Conservation (phyloP, 2,329 filamentous ascomycete genomes). For the Ophiostoma triangulosporum region DNA sequence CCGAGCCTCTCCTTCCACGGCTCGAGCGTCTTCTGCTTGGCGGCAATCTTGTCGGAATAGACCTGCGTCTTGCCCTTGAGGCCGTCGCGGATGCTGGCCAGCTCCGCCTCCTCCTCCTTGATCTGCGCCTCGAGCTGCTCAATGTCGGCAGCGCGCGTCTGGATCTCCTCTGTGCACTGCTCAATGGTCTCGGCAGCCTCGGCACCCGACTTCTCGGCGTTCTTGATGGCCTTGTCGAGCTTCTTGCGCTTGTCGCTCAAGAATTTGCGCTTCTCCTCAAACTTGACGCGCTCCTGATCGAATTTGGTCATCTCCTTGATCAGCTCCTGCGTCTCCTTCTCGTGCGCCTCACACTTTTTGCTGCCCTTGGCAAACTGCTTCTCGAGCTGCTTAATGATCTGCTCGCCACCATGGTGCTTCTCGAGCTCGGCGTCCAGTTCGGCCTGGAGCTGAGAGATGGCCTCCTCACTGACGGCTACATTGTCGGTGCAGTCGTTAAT, state of each 20-base stretch:
- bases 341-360: constrained; percentile 70
- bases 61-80: constrained; percentile 93
- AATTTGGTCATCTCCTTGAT: constrained; percentile 82
- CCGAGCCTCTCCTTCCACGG: constrained; percentile 97
- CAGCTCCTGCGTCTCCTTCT: constrained; percentile 67
- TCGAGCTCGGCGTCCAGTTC: constrained; percentile 78
- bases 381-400: constrained; percentile 79
- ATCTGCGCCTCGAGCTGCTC: constrained; percentile 62
- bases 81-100: constrained; percentile 68
- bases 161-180: constrained; percentile 65
- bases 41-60: constrained; percentile 82
- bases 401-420: constrained; percentile 81
- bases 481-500: constrained; percentile 83
- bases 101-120: constrained; percentile 65
- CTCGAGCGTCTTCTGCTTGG: constrained; percentile 86
- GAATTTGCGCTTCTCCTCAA: constrained; percentile 96
- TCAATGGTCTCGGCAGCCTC: constrained; percentile 69
- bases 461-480: constrained; percentile 74
- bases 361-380: constrained; percentile 70
- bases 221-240: constrained; percentile 73
- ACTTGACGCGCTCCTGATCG: constrained; percentile 93
- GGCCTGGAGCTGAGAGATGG: constrained; percentile 78
- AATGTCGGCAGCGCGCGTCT: constrained; percentile 62
- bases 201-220: constrained; percentile 57
- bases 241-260: constrained; percentile 85